A percentile compares a stretch with the other conserved stretches of the same genome.
phyloP scores from a whole-genome alignment of 805 yeast species.

The Maudiozyma serrabonitensis region DNA sequence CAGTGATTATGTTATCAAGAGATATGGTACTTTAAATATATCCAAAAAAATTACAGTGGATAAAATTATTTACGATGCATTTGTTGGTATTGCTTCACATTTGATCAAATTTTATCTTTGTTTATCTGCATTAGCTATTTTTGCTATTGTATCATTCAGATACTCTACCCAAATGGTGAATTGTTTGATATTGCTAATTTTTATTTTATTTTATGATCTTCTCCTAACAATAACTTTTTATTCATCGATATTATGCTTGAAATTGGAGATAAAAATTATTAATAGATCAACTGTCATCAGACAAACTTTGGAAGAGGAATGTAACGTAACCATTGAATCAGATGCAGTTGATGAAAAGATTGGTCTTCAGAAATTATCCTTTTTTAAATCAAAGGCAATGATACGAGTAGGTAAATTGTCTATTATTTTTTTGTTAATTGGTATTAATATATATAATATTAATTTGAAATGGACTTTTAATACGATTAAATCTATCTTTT shows the following conservation, averaged over 20 bases:
- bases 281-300: conserved; percentile 70
- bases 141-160: conserved; percentile 50
- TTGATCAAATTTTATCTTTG: conserved; percentile 62
- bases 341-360: conserved; percentile 20
- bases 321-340: conserved; percentile 64
- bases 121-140: conserved; percentile 56
- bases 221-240: conserved; percentile 70
- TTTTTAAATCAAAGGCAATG: conserved; percentile 30
- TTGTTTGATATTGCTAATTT: conserved; percentile 66
- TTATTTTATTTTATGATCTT: conserved; percentile 62
- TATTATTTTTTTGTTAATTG: conserved; percentile 47
- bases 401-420: conserved; percentile 46
- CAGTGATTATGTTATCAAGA: conserved; percentile 46
- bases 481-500: not conserved
- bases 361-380: conserved; percentile 13
- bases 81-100: conserved; percentile 28
- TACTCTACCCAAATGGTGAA: conserved; percentile 64
- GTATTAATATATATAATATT: conserved; percentile 55
- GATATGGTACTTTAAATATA: conserved; percentile 28
- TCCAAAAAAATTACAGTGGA: conserved; percentile 25
- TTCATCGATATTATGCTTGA: conserved; percentile 73
- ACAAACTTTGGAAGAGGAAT: conserved; percentile 85
- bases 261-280: conserved; percentile 79
- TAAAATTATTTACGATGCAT: conserved; percentile 27
- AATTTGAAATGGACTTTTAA: conserved; percentile 54